Evolutionary conservation across 2,329 filamentous ascomycete genomes (phyloP).

Genomic region (Claviceps citrina): DNA sequence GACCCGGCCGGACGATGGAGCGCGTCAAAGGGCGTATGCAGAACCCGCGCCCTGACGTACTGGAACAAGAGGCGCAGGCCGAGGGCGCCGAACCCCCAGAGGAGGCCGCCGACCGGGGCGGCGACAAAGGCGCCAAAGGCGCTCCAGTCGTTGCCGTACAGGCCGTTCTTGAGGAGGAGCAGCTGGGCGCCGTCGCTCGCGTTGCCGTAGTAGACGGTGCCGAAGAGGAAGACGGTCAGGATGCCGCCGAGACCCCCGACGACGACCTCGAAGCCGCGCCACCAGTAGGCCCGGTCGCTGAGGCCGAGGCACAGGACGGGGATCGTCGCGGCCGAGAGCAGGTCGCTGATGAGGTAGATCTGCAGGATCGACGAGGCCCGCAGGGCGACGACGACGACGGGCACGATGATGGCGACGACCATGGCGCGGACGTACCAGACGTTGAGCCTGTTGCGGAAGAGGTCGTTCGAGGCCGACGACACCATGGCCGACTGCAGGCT

Average conservation of each 20-base stretch:
- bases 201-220: conserved; percentile 60
- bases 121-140: conserved; percentile 72
- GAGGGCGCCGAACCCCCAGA: conserved; percentile 54
- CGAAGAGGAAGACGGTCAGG: conserved; percentile 67
- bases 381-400: conserved; percentile 58
- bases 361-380: conserved; percentile 60
- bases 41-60: conserved; percentile 39
- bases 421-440: conserved; percentile 56
- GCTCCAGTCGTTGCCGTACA: conserved; percentile 67
- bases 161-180: conserved; percentile 54
- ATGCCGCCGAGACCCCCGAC: conserved; percentile 64
- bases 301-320: conserved; percentile 63
- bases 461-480: conserved; percentile 67
- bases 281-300: conserved; percentile 54
- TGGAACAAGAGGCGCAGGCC: conserved; percentile 42
- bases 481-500: conserved; percentile 72
- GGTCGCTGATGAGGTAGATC: conserved; percentile 70
- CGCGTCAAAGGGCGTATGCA: conserved; percentile 49
- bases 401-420: conserved; percentile 60
- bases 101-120: conserved; percentile 57
- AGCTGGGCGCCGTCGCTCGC: conserved; percentile 48
- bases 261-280: conserved; percentile 68
- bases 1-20: conserved; percentile 38
- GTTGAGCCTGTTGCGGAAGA: conserved; percentile 68
- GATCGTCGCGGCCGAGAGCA: conserved; percentile 61